Conservation (phyloP, 495 filamentous ascomycete species). For the Parathielavia appendiculata region DNA sequence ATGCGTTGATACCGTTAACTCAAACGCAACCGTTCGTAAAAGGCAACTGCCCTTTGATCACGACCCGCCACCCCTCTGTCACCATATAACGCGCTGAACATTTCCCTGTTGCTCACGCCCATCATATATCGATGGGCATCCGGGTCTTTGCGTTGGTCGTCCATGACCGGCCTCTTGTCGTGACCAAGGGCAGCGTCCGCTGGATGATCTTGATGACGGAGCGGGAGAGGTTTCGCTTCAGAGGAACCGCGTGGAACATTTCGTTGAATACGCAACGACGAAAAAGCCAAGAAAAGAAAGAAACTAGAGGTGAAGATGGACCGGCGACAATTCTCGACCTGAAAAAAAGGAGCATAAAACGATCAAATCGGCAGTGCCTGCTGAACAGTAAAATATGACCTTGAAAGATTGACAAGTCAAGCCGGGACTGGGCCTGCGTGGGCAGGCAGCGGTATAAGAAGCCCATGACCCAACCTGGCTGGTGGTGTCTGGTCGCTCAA, state of each 20-base stretch:
- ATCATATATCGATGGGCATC: slow-evolving; percentile 18
- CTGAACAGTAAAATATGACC: slow-evolving; percentile 7
- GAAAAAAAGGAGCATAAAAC: neutral
- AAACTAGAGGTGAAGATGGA: neutral
- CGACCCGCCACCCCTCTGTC: neutral
- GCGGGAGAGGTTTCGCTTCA: slow-evolving; percentile 20
- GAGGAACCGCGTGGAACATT: slow-evolving; percentile 10
- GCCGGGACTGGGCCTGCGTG: neutral
- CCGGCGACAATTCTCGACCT: slow-evolving; percentile 11
- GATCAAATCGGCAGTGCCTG: slow-evolving; percentile 11
- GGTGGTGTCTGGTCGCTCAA: neutral
- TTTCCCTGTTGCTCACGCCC: neutral
- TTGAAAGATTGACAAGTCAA: neutral
- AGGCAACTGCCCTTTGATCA: neutral
- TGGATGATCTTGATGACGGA: slow-evolving; percentile 19
- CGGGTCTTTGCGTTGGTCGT: slow-evolving; percentile 21
- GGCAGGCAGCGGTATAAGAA: neutral
- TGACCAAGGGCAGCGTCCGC: slow-evolving; percentile 19
- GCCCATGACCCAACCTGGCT: neutral
- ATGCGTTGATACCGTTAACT: no score
- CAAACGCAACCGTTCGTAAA: no score
- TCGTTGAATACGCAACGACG: neutral
- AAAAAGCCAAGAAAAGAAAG: neutral
- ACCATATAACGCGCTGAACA: neutral
- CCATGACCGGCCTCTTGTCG: slow-evolving; percentile 18